Evolutionary conservation across 2,329 filamentous ascomycete species (phyloP), one percentile per base, ranked within the genome.

Genomic region (Helicocarpus griseus): DNA sequence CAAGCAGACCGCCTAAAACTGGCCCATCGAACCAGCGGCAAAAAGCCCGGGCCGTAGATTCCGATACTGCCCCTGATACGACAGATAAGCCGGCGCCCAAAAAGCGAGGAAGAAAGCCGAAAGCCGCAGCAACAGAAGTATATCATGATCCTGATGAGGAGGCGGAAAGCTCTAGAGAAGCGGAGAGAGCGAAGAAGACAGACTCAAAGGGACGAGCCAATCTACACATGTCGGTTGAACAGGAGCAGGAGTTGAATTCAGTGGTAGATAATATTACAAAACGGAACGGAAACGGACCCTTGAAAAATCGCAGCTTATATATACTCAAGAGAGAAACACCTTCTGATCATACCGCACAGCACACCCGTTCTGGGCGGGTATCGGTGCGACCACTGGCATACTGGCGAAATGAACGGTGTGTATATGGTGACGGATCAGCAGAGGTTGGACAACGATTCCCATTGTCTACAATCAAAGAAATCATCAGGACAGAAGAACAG

Each of bases 371-470:
- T 11, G 90, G 89, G 2, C 81, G 93, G 52, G 80, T 82, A 49
- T 88, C 87, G 8, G 83, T 88, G 55, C 81, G 81, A 54, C 93
- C 90, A 0, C 70, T 96, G 31, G 82, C 87, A 24, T 95, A 79
- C 65, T 97, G 91, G 91, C 83, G 83, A 60, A 89, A 89, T 58
- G 91, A 97, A 65, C 80, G 80, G 50, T 80, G 86, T 44, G 79
- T 89, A 21, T 87, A 83, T 61, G 82, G 84, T 48, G 74, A 78
- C 17, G 78, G 81, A 22, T 80, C 82, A 46, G 71, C 72, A 26
- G 78, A 78, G 51, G 68, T 72, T 52, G 75, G 76, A n/a, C 74
- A 76, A 44, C 64, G 72, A 38, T 84, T 86, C 58, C 72, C 84
- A n/a, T 66, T 88, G 46, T 79, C 81, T 1, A 83, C 79, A 11